Evolutionary conservation across 306 rosid species (phyloP), one percentile per base, ranked within the genome.

Genomic region (Acacia melanoxylon): DNA sequence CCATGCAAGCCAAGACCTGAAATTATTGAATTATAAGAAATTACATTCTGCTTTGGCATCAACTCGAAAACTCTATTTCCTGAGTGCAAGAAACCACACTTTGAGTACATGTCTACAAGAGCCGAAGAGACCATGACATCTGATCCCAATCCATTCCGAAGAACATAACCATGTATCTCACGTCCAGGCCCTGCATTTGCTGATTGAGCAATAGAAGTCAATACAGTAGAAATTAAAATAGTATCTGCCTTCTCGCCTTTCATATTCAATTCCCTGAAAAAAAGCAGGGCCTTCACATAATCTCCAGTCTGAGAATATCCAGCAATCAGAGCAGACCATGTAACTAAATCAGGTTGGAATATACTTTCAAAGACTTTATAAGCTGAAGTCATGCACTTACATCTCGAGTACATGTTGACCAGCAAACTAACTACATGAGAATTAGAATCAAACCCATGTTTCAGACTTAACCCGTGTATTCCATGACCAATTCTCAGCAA

Each of bases 371-470:
- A 95, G 65, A 92, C 91, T 70, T 84, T 77, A 82, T 84, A 80
- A 15, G 96, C 98, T 1, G 87, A 93, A 66, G 62, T 80, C 88
- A 91, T 86, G 84, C 91, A 89, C 82, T 79, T 86, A 77, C 90
- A 93, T 85, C 95, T 91, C 9, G 94, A 90, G 87, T 93, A 95
- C 97, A 91, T 89, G 85, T 84, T 91, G 86, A 95, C 91, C 72
- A 92, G 89, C 72, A 88, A 86, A 89, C 99, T 86, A 78, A 80
- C 86, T 11, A 89, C 96, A 33, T 92, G 92, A 84, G 83, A 83
- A 77, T 93, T 88, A 68, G 81, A 86, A 82, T 89, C 91, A 58
- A 93, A 87, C 31, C 84, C 85, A 86, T 78, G 74, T 81, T 92
- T 93, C 70, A 84, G 85, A 79, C 90, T 85, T 81, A 89, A 84